A percentile compares a stretch with the other conserved stretches of the same genome.
Conservation (phyloP, 257 asterid species). For the Datura wrightii region DNA sequence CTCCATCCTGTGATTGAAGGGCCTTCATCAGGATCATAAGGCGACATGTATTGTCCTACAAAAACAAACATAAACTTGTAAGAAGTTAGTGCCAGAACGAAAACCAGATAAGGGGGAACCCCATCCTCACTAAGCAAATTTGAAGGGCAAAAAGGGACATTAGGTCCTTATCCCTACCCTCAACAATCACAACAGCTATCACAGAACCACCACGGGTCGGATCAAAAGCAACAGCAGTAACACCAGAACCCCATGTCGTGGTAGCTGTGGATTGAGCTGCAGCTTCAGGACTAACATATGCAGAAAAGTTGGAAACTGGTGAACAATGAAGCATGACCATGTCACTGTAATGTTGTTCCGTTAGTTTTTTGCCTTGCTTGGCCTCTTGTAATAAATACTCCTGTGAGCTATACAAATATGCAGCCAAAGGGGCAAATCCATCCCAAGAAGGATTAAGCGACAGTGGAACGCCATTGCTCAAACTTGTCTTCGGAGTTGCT, state of each 20-base stretch:
- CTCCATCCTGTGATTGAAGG: constrained; percentile 99
- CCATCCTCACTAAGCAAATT: constrained; percentile 3
- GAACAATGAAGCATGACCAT: constrained; percentile 90
- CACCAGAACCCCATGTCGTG: constrained; percentile 99
- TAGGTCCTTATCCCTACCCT: constrained; percentile 56
- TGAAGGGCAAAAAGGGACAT: not conserved
- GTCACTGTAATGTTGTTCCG: constrained; percentile 76
- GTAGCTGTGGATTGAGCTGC: constrained; percentile 94
- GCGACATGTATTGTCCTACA: constrained; percentile 99
- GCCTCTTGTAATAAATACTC: constrained; percentile 83
- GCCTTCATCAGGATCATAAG: constrained; percentile 99
- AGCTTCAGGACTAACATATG: constrained; percentile 98
- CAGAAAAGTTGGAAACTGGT: constrained; percentile 98
- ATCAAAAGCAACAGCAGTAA: constrained; percentile 98
- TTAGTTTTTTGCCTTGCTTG: constrained; percentile 71
- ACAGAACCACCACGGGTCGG: constrained; percentile 99
- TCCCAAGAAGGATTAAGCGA: constrained; percentile 94
- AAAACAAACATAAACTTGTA: constrained; percentile 34
- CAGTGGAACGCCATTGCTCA: constrained; percentile 77
- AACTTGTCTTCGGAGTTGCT: constrained; percentile 73
- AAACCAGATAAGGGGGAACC: constrained; percentile 5
- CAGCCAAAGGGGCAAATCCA: constrained; percentile 95
- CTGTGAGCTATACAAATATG: constrained; percentile 97
- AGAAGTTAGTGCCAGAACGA: constrained; percentile 25
- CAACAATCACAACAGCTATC: constrained; percentile 95